Base-by-base conservation (phyloP, 495 filamentous ascomycete species). In the Emericellopsis terricola region DNA sequence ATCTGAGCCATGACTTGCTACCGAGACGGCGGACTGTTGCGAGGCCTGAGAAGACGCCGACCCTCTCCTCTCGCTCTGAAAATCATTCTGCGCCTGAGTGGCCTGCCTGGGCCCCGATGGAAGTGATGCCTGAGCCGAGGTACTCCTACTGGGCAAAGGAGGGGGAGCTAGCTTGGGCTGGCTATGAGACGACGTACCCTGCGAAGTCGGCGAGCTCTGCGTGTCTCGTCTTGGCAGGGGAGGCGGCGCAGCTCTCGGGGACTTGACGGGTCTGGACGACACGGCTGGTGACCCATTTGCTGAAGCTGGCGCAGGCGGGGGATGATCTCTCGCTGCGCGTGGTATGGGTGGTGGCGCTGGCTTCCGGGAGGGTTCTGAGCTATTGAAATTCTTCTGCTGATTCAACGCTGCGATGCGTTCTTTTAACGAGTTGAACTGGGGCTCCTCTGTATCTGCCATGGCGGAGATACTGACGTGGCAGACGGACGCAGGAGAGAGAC, bases 401-500 rank as follows among this genome's bases (percentile, higher is more conserved):
- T 69, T 71, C 33, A 71, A 48, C 31, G 67, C 67, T 13, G 64
- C 65, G 21, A 69, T 71, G 32, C 67, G 56, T 45, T 66, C 64
- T 1, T 56, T 52, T n/a, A 71, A 58, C 14, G 64, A 57, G 30
- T 49, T 64, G 42, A 64, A 69, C 37, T 63, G 57, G 7, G 64
- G 65, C 41, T 68, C 64, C 34, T 69, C 64, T 28, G 56, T 52
- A 33, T 71, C 64, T 3, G 61, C 56, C 67, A 71, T 71, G 19
- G 3, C 17, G 18, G 14, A 11, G 31, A 15, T 1, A n/a, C n/a
- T 26, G 23, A 6, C 23, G 23, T 26, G 23, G 23, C 6, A 11
- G 23, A 26, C 6, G 23, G 11, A 14, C n/a, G n/a, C 7, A 27
- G 8, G 23, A 27, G n/a, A 27, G 23, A n/a, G n/a, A 27, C n/a